phyloP scores from a whole-genome alignment of 176 grass and related monocot genomes.

The Raddia guianensis region DNA sequence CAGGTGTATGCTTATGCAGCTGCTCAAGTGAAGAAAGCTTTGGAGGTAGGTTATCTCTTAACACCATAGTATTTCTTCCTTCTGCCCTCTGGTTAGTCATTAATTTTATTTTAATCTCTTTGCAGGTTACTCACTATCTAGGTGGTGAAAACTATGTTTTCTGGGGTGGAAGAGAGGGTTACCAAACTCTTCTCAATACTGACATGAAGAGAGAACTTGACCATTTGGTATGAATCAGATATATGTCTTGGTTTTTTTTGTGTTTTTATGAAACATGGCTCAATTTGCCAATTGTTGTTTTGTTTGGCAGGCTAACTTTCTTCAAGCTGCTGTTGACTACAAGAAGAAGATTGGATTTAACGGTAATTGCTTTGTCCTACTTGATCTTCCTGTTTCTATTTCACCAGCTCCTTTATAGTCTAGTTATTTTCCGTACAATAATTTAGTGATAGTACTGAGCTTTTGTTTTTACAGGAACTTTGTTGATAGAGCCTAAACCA shows the following conservation, averaged over 20 bases:
- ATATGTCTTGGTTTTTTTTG: background rate
- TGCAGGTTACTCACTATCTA: constrained; percentile 84
- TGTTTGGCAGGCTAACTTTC: constrained; percentile 77
- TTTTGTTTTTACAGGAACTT: constrained; percentile 57
- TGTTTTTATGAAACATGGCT: background rate
- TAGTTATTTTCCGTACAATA: background rate
- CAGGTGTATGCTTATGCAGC: constrained; percentile 90
- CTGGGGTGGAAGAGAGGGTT: constrained; percentile 95
- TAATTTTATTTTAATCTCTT: constrained; percentile 34
- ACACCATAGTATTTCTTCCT: background rate
- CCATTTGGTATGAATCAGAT: constrained; percentile 63
- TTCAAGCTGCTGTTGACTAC: constrained; percentile 86
- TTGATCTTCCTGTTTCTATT: constrained; percentile 17
- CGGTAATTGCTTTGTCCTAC: constrained; percentile 45
- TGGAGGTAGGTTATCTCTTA: constrained; percentile 60
- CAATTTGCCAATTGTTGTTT: constrained; percentile 1
- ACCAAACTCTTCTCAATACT: constrained; percentile 95
- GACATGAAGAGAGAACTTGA: constrained; percentile 97
- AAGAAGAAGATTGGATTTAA: constrained; percentile 97
- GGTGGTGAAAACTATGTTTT: constrained; percentile 98
- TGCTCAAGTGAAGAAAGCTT: constrained; percentile 97
- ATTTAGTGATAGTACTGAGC: background rate
- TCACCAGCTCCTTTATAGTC: background rate
- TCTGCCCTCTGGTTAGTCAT: background rate
- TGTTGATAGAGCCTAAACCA: constrained; percentile 95